Percentiles rank a stretch among this genome's conserved stretches.
phyloP scores from a whole-genome alignment of 345 rosid genomes.

The Brassica incana region DNA sequence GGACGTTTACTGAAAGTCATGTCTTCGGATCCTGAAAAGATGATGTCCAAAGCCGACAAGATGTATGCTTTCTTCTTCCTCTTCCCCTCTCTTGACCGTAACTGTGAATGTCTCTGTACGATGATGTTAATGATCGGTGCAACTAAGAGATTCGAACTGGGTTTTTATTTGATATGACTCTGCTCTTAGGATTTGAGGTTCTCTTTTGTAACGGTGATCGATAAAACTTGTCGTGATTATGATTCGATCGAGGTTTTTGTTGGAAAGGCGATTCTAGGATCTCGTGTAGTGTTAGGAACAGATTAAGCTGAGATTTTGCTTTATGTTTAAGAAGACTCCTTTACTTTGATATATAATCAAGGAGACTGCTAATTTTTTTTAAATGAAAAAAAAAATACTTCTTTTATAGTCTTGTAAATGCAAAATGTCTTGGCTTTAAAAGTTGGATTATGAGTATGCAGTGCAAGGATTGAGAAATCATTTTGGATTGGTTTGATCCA shows the following conservation, averaged over 20 bases:
- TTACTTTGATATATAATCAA: conserved; percentile 7
- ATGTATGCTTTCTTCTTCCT: conserved; percentile 47
- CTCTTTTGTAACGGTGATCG: background rate
- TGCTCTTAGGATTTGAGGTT: background rate
- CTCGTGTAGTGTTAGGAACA: conserved; percentile 18
- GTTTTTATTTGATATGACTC: background rate
- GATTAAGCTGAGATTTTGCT: conserved; percentile 14
- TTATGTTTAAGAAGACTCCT: background rate
- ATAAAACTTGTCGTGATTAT: conserved; percentile 8
- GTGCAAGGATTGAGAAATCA: conserved; percentile 2
- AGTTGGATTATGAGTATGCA: conserved; percentile 6
- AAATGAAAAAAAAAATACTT: background rate
- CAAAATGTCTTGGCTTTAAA: background rate
- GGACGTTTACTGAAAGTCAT: conserved; percentile 41
- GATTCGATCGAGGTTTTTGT: background rate
- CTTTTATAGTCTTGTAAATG: background rate
- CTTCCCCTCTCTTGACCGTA: background rate
- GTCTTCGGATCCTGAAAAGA: conserved; percentile 84
- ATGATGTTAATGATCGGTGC: conserved; percentile 24
- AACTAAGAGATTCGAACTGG: background rate
- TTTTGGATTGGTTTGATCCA: conserved; percentile 15
- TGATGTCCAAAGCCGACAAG: conserved; percentile 89
- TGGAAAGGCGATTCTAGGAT: conserved; percentile 7
- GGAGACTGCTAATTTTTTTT: background rate
- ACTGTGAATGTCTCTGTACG: conserved; percentile 1